A percentile compares a stretch with the other conserved stretches of the same genome.
Conservation (phyloP, 2,329 filamentous ascomycete genomes). For the Aspergillus sp. region DNA sequence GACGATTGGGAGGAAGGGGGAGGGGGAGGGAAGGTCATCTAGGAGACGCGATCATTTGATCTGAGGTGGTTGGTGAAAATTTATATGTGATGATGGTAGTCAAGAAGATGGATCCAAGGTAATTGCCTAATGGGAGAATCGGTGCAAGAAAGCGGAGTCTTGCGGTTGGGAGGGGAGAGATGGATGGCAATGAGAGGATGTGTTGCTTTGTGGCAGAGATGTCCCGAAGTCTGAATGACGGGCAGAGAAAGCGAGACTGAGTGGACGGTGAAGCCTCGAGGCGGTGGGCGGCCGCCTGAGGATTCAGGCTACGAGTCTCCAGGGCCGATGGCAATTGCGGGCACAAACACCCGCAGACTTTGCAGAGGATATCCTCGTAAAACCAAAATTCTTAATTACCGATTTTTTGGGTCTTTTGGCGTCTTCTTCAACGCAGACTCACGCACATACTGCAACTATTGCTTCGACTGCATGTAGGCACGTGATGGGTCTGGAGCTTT, state of each 20-base stretch:
- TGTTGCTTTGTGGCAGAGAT: conserved; percentile 29
- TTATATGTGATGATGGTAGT: conserved; percentile 19
- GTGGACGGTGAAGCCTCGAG: conserved; percentile 16
- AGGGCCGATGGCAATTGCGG: not conserved
- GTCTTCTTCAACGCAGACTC: not conserved
- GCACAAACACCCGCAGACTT: not conserved
- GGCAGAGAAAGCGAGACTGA: conserved; percentile 28
- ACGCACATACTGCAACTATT: not conserved
- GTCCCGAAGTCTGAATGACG: conserved; percentile 25
- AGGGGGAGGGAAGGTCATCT: conserved; percentile 59
- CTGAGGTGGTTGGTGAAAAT: conserved; percentile 40
- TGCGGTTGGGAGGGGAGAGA: conserved; percentile 15
- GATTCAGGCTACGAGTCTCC: conserved; percentile 10
- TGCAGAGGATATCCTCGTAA: not conserved
- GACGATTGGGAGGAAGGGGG: conserved; percentile 52
- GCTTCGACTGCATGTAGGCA: not conserved
- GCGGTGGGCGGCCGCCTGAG: conserved; percentile 24
- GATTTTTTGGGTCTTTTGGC: not conserved
- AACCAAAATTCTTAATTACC: not conserved
- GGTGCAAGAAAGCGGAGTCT: conserved; percentile 12
- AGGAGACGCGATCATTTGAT: conserved; percentile 54
- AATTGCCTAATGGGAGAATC: conserved; percentile 6
- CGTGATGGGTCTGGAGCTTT: not conserved
- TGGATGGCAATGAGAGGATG: conserved; percentile 21
- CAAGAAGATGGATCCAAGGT: conserved; percentile 7